These are phyloP conservation scores for Cryptococcus sp. DNA, from an alignment of 1,284 basidiomycete genomes.

Conservation along the genomic window DNA sequence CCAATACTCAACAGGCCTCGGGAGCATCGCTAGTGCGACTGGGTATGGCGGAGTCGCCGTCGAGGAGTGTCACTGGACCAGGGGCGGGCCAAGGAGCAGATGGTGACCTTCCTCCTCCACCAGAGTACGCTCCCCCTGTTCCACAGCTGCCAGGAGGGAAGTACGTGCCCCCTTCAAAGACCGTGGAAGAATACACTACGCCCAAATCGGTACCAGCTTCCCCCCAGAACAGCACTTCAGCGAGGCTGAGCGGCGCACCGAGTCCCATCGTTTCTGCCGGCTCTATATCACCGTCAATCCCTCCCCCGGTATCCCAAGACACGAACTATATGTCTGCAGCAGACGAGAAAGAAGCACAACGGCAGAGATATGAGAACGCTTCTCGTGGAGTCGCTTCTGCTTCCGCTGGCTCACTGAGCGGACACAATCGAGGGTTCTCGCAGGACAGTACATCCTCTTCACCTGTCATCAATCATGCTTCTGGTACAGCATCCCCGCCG, in stretches of 20 bases:
- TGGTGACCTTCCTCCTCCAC: constrained; percentile 15
- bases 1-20: constrained; percentile 50
- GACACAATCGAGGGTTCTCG: constrained; percentile 1
- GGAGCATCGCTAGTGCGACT: constrained; percentile 37
- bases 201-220: not conserved
- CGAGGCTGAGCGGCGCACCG: no score
- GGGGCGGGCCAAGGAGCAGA: not conserved
- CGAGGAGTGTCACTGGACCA: not conserved
- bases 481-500: not conserved
- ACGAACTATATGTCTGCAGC: constrained; percentile 22
- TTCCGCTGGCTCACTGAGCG: not conserved
- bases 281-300: no score
- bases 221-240: no score
- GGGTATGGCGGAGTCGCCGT: constrained; percentile 24
- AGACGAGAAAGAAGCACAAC: constrained; percentile 42
- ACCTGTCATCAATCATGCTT: not conserved
- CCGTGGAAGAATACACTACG: constrained; percentile 18
- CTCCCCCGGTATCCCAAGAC: no score
- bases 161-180: constrained; percentile 20
- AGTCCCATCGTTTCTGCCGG: no score
- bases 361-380: constrained; percentile 36
- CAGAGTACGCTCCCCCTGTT: constrained; percentile 17
- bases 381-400: constrained; percentile 2
- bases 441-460: not conserved
- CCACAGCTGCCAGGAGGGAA: constrained; percentile 15